Base-by-base conservation (phyloP, 257 asterid species). In the Solanum sejunctum region DNA sequence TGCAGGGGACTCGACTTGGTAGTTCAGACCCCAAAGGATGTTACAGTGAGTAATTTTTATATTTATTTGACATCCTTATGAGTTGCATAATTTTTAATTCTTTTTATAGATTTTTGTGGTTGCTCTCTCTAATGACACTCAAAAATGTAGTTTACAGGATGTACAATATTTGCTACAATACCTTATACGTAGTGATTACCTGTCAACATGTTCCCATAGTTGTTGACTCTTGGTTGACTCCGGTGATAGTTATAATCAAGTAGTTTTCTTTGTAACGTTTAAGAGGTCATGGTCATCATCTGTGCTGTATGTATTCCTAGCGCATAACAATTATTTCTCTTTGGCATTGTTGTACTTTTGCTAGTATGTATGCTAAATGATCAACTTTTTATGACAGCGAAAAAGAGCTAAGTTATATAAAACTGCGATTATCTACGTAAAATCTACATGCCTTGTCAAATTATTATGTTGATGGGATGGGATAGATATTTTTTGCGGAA, bases 21-120 rank as follows among this genome's bases (percentile, higher is more conserved):
- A 96, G 98, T 90, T 91, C 98, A 80, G 99, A 95, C 91, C 99
- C 99, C 47, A 96, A 96, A 90, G 99, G 99, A 82, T 96, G 99
- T 90, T 93, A 93, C 91, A 95, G 99, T 96, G 91, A 96, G 99
- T 95, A 86, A 66, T 81, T 63, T 78, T 21, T 47, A 58, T 85
- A 51, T 84, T 87, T 72, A 85, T 81, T 88, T 85, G 61, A 80
- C 78, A 49, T 12, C 55, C 56, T 60, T 12, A 73, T 45, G 52
- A 58, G 26, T 56, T 41, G 49, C 61, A 57, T 49, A 12, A 17
- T 87, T 54, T 13, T 45, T 77, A 51, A 15, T 15, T 26, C 77
- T 51, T 73, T 73, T 73, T 4, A n/a, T 51, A 21, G 60, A 21
- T 73, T 73, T 73, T 73, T 73, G 81, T 73, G 81, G 81, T 73